Percentiles rank a stretch among this genome's conserved stretches.
phyloP scores from a whole-genome alignment of 164 flowering plant genomes.

The Stephania cephalantha region DNA sequence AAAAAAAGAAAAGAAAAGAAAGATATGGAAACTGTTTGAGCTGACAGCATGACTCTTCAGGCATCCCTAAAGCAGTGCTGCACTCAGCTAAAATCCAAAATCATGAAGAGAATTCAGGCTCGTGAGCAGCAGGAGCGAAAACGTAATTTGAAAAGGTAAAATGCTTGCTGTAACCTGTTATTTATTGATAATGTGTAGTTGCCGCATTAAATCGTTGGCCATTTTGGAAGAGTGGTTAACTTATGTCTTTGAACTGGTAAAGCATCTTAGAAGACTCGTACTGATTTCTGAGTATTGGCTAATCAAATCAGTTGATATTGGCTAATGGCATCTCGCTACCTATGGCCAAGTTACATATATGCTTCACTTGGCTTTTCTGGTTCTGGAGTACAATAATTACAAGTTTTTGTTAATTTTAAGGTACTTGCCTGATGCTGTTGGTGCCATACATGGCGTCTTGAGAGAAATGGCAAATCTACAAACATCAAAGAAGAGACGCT shows the following conservation, averaged over 20 bases:
- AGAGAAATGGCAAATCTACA: conserved; percentile 50
- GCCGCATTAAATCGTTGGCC: no score
- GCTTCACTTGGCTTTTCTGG: background rate
- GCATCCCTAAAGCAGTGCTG: conserved; percentile 86
- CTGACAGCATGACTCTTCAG: conserved; percentile 37
- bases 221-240: background rate
- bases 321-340: no score
- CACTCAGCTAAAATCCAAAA: conserved; percentile 80
- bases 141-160: conserved; percentile 74
- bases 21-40: background rate
- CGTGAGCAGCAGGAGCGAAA: conserved; percentile 98
- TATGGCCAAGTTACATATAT: background rate
- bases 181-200: background rate
- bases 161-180: background rate
- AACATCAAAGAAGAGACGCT: conserved; percentile 54
- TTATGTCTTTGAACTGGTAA: no score
- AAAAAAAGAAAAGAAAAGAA: no score
- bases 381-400: background rate
- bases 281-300: background rate
- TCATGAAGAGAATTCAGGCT: conserved; percentile 84
- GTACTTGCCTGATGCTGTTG: conserved; percentile 71
- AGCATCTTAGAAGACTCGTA: background rate
- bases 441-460: conserved; percentile 62
- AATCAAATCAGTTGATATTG: background rate
- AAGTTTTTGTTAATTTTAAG: conserved; percentile 26